phyloP scores from a whole-genome alignment of 768 basidiomycete genomes.

The Hemileccinum impolitum region DNA sequence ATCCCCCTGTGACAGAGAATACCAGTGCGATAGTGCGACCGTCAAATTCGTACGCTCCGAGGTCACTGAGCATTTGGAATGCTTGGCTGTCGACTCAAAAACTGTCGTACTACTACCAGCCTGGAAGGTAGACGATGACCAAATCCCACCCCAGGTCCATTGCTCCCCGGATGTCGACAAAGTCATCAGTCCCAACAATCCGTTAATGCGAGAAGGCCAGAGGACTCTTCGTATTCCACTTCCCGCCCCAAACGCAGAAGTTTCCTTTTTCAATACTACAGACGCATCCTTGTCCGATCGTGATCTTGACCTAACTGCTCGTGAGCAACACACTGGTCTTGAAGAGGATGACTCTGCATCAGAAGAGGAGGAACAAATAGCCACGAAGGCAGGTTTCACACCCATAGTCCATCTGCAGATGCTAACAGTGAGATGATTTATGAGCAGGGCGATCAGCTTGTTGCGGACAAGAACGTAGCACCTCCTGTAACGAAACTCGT shows the following conservation, averaged over 20 bases:
- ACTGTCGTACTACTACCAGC: background rate
- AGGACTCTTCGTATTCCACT: conserved; percentile 9
- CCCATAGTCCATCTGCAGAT: background rate
- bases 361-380: background rate
- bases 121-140: background rate
- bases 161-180: background rate
- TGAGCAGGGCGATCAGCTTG: background rate
- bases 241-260: conserved; percentile 10
- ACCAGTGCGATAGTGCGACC: background rate
- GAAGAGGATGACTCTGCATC: background rate
- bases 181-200: background rate
- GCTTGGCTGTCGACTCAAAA: background rate
- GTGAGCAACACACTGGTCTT: background rate
- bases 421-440: conserved; percentile 1
- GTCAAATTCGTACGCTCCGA: background rate
- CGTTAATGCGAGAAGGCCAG: conserved; percentile 1
- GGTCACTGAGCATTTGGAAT: background rate
- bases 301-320: conserved; percentile 1
- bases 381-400: conserved; percentile 2
- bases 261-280: conserved; percentile 14
- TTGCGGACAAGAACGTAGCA: background rate
- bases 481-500: background rate
- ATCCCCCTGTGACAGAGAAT: background rate
- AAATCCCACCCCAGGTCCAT: background rate
- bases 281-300: background rate